Conservation (phyloP, 78 protist species). For the Cavenderia fasciculata region DNA sequence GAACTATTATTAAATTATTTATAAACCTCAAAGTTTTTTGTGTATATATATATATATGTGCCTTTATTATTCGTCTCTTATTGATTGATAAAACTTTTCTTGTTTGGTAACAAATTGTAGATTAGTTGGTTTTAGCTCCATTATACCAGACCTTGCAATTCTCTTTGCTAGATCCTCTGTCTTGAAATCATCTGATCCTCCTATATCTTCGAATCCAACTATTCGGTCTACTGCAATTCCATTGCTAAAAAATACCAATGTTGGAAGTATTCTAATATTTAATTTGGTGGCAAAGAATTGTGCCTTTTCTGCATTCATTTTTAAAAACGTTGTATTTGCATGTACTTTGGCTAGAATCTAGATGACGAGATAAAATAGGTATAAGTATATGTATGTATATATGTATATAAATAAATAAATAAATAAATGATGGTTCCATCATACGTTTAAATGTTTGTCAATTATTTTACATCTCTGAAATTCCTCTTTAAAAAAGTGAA, state of each 20-base stretch:
- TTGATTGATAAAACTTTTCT: no score
- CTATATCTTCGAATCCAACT: constrained; percentile 87
- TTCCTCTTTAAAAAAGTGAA: constrained; percentile 84
- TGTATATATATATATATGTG: no score
- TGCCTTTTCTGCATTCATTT: constrained; percentile 79
- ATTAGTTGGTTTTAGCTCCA: constrained; percentile 38
- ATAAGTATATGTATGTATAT: neutral
- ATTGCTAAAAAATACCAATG: constrained; percentile 81
- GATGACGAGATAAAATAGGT: no score
- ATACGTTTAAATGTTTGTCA: constrained; percentile 66
- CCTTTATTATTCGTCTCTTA: no score
- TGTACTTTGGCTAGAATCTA: constrained; percentile 43
- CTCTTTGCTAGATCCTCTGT: constrained; percentile 62
- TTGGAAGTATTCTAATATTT: constrained; percentile 78
- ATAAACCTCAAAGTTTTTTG: no score
- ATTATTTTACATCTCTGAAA: constrained; percentile 85
- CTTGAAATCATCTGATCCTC: constrained; percentile 77
- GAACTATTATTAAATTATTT: no score
- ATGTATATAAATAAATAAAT: neutral
- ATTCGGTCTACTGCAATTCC: constrained; percentile 85
- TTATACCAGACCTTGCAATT: constrained; percentile 43
- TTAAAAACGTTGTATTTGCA: constrained; percentile 54
- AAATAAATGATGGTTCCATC: neutral
- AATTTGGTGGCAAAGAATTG: constrained; percentile 83
- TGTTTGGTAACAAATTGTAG: no score